Evolutionary conservation across 768 basidiomycete genomes (phyloP).

Genomic region (Suillus weaverae): DNA sequence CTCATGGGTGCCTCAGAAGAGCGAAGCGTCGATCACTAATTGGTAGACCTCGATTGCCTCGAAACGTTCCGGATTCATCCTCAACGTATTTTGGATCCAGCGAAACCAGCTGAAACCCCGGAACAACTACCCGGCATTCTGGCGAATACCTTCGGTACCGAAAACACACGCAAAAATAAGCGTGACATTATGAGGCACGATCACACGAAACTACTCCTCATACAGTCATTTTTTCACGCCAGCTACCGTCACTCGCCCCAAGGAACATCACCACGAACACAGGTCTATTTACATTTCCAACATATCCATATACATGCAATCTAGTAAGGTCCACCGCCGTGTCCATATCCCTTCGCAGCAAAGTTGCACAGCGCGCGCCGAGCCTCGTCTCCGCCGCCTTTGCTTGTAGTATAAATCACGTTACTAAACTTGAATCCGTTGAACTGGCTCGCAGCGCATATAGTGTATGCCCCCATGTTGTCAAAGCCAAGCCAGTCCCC

Average conservation of each 20-base stretch:
- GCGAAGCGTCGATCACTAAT: slow-evolving; percentile 18
- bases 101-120: slow-evolving; percentile 7
- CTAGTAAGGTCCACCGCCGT: slow-evolving; percentile 22
- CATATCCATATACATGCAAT: background rate
- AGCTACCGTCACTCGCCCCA: background rate
- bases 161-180: slow-evolving; percentile 5
- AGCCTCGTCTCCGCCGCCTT: slow-evolving; percentile 50
- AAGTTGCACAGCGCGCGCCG: slow-evolving; percentile 50
- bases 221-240: background rate
- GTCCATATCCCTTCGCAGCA: slow-evolving; percentile 43
- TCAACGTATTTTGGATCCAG: slow-evolving; percentile 4
- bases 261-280: background rate
- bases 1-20: slow-evolving; percentile 21
- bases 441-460: slow-evolving; percentile 95
- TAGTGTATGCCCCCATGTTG: slow-evolving; percentile 99
- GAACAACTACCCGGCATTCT: slow-evolving; percentile 1
- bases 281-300: background rate
- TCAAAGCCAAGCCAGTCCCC: slow-evolving; percentile 99
- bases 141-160: slow-evolving; percentile 2
- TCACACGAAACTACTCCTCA: background rate
- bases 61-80: slow-evolving; percentile 15
- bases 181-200: background rate
- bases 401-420: slow-evolving; percentile 77
- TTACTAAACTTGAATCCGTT: slow-evolving; percentile 85
- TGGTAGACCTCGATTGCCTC: slow-evolving; percentile 15